These are phyloP conservation scores for Solanum neorickii DNA, from an alignment of 257 asterid species.

Conservation along the genomic window DNA sequence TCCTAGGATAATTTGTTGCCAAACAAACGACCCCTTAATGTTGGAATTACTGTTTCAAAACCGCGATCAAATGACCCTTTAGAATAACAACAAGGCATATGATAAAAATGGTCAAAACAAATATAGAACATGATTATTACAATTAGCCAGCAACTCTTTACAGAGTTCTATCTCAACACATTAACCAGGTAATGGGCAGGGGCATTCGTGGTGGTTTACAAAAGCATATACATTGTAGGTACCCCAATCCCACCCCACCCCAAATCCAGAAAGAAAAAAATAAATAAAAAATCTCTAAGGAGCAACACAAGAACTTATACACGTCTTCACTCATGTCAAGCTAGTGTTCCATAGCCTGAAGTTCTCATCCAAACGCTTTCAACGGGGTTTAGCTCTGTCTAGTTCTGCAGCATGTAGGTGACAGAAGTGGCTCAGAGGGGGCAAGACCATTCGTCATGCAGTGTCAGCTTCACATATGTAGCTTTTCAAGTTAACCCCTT, in stretches of 20 bases:
- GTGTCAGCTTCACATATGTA: not conserved
- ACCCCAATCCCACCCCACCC: not conserved
- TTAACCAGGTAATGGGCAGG: not conserved
- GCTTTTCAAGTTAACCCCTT: not conserved
- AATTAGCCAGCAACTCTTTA: not conserved
- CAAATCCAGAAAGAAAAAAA: not conserved
- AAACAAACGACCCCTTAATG: too few species aligned
- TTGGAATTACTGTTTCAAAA: not conserved
- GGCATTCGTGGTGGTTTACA: not conserved
- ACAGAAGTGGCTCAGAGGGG: not conserved
- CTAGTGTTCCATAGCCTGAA: not conserved
- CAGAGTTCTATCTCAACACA: not conserved
- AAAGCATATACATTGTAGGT: not conserved
- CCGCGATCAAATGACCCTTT: not conserved
- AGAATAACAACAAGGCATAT: not conserved
- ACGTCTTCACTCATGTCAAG: not conserved
- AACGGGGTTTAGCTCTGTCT: not conserved
- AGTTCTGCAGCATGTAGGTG: not conserved
- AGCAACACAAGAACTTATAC: not conserved
- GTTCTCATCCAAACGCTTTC: not conserved
- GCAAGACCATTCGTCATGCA: not conserved
- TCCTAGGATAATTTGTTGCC: too few species aligned
- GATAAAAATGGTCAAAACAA: not conserved
- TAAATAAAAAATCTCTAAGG: not conserved
- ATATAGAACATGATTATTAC: not conserved